Percentiles rank a stretch among this genome's conserved stretches.
These are phyloP conservation scores for Aquilaria malaccensis DNA, from an alignment of 345 rosid species.

Conservation along the genomic window DNA sequence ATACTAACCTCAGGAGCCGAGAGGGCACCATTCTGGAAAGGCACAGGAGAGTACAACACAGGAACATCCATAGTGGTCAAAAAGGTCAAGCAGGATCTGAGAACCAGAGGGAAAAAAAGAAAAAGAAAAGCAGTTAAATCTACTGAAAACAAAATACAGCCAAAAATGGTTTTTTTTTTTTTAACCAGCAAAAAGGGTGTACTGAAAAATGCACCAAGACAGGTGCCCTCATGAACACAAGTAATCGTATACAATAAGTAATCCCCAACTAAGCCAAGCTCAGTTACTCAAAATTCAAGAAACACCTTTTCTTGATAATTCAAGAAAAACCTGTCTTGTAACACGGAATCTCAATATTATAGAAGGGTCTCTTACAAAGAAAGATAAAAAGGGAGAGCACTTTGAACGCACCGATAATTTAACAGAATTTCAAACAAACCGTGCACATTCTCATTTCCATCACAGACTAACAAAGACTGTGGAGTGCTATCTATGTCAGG, in stretches of 20 bases:
- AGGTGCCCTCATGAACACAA: too few species aligned
- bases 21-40: constrained; percentile 73
- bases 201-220: not conserved
- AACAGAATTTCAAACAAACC: constrained; percentile 77
- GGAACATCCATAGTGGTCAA: constrained; percentile 73
- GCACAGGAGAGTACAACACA: constrained; percentile 63
- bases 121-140: constrained; percentile 15
- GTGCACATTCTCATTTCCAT: constrained; percentile 56
- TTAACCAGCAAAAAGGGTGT: not conserved
- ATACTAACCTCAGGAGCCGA: constrained; percentile 78
- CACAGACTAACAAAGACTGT: constrained; percentile 72
- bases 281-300: not conserved
- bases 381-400: not conserved
- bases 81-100: constrained; percentile 65
- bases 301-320: too few species aligned
- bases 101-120: constrained; percentile 16
- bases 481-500: constrained; percentile 75
- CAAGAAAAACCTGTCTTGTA: too few species aligned
- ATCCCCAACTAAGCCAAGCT: not conserved
- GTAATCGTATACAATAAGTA: too few species aligned
- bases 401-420: constrained; percentile 62
- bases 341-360: too few species aligned
- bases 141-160: constrained; percentile 1
- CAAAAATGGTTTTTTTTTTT: not conserved
- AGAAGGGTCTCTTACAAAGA: not conserved